Base-by-base conservation (phyloP, 805 yeast genomes). In the Naumovozyma dairenensis region DNA sequence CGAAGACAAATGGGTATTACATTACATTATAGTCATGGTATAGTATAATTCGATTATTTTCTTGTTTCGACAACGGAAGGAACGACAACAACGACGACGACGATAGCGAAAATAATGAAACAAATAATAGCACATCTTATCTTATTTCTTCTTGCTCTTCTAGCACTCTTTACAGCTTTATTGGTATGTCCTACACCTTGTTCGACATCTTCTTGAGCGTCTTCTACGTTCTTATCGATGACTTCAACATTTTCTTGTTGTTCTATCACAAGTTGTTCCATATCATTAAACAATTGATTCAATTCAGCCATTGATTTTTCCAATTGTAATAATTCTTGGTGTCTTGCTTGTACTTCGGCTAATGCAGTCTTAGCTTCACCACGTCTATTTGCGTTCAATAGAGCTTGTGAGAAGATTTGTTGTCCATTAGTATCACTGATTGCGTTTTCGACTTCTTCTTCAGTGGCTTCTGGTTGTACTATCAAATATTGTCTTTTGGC, bases 281-380 rank as follows among this genome's bases (percentile, higher is more conserved):
- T 82, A 56, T 87, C 96, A 51, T 80, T 80, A 69, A 89, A 84
- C 57, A 87, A 72, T 64, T 82, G 93, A 28, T 92, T 81, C 62
- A 87, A 73, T 62, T 87, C 96, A 20, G 86, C 83, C 80, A 89
- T 84, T 39, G 94, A 80, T 63, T 82, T 77, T 62, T 86, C 96
- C 61, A 89, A 79, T 66, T 84, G 82, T 65, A 83, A 81, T 53
- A 89, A 74, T 63, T 89, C 96, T 55, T 80, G 77, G 66, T 89
- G 96, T 63, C 97, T 78, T 31, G 80, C 75, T 63, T 86, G 95
- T 37, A 87, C 96, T 64, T 89, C 96, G 49, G 83, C 80, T 49
- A 89, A 71, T 3, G 89, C 96, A 19, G 94, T 75, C 59, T 87
- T 74, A 31, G 96, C 96, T 62, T 87, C 95, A 46, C 93, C 93